These are phyloP conservation scores for Apiospora arundinis DNA, from an alignment of 2,329 filamentous ascomycete species.

Conservation along the genomic window DNA sequence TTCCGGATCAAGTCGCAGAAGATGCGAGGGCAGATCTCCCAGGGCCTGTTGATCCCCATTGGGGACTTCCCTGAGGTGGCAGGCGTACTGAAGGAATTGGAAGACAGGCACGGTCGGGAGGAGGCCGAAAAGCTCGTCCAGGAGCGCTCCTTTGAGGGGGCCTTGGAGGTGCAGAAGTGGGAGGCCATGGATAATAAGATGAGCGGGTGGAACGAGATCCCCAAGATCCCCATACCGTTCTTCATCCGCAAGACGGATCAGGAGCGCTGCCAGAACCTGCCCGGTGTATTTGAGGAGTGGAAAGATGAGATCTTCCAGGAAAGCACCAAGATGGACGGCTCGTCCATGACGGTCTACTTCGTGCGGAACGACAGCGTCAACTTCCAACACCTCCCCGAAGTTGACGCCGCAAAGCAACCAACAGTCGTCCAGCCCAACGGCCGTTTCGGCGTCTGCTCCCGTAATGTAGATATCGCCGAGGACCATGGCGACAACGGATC, in stretches of 20 bases:
- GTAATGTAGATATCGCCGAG: constrained; percentile 35
- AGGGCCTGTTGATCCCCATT: constrained; percentile 35
- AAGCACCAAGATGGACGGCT: constrained; percentile 47
- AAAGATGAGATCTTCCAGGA: constrained; percentile 41
- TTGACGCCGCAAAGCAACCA: constrained; percentile 8
- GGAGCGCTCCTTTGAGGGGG: constrained; percentile 32
- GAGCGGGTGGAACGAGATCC: not conserved
- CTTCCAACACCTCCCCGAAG: constrained; percentile 29
- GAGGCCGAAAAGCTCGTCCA: constrained; percentile 28
- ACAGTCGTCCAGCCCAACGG: constrained; percentile 33
- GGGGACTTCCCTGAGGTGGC: constrained; percentile 31
- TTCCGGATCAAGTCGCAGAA: constrained; percentile 31
- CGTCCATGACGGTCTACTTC: constrained; percentile 47
- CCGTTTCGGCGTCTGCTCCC: constrained; percentile 42
- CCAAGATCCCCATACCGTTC: constrained; percentile 28
- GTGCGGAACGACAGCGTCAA: constrained; percentile 33
- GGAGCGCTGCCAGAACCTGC: constrained; percentile 35
- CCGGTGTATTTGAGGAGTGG: constrained; percentile 29
- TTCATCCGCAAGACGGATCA: constrained; percentile 36
- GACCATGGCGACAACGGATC: constrained; percentile 7
- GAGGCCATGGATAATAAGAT: constrained; percentile 27
- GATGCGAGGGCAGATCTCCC: constrained; percentile 32
- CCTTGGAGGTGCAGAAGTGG: constrained; percentile 37
- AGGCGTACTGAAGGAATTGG: constrained; percentile 25
- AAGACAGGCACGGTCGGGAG: constrained; percentile 29